Evolutionary conservation across 2,329 filamentous ascomycete species (phyloP).

Genomic region (Huntiella bhutanensis): DNA sequence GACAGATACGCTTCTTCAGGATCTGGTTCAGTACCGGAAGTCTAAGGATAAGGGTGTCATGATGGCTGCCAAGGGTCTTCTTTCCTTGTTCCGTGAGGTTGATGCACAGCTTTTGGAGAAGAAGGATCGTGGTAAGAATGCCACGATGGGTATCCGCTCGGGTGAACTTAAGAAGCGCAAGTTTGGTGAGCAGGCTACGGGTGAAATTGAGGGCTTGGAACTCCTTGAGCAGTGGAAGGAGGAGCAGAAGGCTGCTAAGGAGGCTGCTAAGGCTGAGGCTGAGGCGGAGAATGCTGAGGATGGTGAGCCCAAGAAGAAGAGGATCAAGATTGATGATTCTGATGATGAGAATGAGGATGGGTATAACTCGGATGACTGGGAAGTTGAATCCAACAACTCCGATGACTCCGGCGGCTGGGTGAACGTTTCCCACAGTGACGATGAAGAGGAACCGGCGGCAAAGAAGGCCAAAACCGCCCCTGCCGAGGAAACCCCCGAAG

Average conservation of each 20-base stretch:
- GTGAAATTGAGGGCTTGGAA: constrained; percentile 81
- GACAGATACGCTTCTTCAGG: constrained; percentile 86
- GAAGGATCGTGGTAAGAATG: constrained; percentile 79
- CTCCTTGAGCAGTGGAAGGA: constrained; percentile 86
- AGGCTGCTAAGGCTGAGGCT: constrained; percentile 46
- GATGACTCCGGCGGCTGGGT: constrained; percentile 80
- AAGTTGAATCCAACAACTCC: constrained; percentile 39
- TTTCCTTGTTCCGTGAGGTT: constrained; percentile 81
- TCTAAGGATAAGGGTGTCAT: constrained; percentile 98
- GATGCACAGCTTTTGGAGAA: constrained; percentile 77
- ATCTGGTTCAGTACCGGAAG: constrained; percentile 87
- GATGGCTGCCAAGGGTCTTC: constrained; percentile 88
- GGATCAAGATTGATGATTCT: constrained; percentile 12
- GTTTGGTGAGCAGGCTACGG: constrained; percentile 65
- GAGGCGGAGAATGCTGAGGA: constrained; percentile 39
- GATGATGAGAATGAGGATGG: constrained; percentile 41
- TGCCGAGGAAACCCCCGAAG: constrained; percentile 17
- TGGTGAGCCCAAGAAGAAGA: constrained; percentile 22
- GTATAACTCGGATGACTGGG: constrained; percentile 38
- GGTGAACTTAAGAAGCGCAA: constrained; percentile 59
- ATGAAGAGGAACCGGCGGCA: constrained; percentile 50
- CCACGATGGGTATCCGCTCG: constrained; percentile 59
- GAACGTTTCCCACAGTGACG: constrained; percentile 66
- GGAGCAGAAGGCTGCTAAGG: constrained; percentile 61
- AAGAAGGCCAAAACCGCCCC: constrained; percentile 23